These are phyloP conservation scores for Pterocarpus santalinus DNA, from an alignment of 306 rosid genomes.

Conservation along the genomic window DNA sequence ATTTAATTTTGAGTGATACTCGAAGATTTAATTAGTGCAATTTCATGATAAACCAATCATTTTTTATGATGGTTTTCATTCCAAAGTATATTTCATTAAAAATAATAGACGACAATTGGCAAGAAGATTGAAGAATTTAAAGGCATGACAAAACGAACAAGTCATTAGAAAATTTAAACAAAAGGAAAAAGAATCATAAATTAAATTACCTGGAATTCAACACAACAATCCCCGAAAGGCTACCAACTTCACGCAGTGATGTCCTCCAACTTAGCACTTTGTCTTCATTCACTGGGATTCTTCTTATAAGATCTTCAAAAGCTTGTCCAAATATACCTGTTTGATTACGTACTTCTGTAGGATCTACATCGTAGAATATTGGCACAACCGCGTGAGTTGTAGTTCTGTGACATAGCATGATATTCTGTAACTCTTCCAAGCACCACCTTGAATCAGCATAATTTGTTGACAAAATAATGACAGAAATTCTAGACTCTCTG, in stretches of 20 bases:
- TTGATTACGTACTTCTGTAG: constrained; percentile 22
- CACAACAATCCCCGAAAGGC: background rate
- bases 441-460: constrained; percentile 1
- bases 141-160: too few species aligned
- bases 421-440: background rate
- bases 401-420: background rate
- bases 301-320: background rate
- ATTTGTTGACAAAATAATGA: constrained; percentile 16
- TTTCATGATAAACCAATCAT: too few species aligned
- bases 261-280: background rate
- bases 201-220: constrained; percentile 19
- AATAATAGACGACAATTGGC: too few species aligned
- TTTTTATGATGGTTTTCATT: too few species aligned
- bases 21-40: too few species aligned
- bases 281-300: background rate
- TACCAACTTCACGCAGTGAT: background rate
- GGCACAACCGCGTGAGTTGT: constrained; percentile 7
- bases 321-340: constrained; percentile 4
- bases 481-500: background rate
- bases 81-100: too few species aligned
- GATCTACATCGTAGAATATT: constrained; percentile 22
- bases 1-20: too few species aligned
- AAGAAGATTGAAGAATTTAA: too few species aligned
- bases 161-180: background rate
- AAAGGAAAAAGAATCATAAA: background rate